Base-by-base conservation (phyloP, 495 filamentous ascomycete species). In the Podospora appendiculata region DNA sequence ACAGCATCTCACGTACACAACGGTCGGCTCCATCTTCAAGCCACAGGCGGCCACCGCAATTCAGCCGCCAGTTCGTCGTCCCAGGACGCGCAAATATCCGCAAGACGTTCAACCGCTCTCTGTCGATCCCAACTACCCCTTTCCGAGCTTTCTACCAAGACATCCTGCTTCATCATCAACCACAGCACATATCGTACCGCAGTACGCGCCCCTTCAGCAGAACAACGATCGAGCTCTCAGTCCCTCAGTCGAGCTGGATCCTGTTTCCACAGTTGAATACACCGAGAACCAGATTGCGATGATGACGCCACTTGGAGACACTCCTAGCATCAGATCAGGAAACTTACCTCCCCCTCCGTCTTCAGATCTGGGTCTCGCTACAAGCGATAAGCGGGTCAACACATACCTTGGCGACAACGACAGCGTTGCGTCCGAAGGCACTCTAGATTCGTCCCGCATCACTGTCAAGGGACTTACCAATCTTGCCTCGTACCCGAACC, bases 201-300 rank as follows among this genome's bases (percentile, higher is more conserved):
- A 70, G 41, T 76, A 77, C 45, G 60, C 65, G 6, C 74, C 72
- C 9, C 58, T 77, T n/a, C 72, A 75, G 57, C 74, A 77, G 48
- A 76, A 76, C 47, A 67, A 66, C 49, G 71, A 76, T 45, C 67
- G 74, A 47, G 74, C 74, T 3, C 55, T 68, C 41, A 71, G 63
- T 39, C 72, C 71, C 3, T 32, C 45, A 13, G 11, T 17, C 32
- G 58, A 58, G 13, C 18, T 39, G 17, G 58, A 59, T 5, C 25
- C 25, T 25, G 2, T 25, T 25, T 25, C 2, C 5, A 5, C 2
- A 2, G 2, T 25, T 25, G 25, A 25, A 5, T 25, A 25, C 25
- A 25, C 2, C 25, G 33, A 25, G 32, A 10, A 13, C 39, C 0
- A 4, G 14, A 2, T 13, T 52, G 9, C 3, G 43, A 13, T 47